These are phyloP conservation scores for Exophiala mesophila DNA, from an alignment of 2,329 filamentous ascomycete genomes.

Conservation along the genomic window DNA sequence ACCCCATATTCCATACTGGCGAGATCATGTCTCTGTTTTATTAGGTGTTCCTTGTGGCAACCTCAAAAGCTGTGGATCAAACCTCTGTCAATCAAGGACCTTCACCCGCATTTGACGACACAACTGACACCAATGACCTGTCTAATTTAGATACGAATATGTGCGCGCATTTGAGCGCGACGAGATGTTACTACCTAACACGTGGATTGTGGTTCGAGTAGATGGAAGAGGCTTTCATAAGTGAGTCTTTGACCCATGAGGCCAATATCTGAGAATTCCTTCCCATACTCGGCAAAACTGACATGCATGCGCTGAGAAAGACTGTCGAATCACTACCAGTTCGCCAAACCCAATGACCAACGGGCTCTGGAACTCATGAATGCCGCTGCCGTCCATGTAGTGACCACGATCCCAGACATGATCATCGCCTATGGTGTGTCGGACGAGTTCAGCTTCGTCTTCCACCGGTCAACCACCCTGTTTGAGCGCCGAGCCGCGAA, in stretches of 20 bases:
- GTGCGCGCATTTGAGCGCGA: slow-evolving; percentile 83
- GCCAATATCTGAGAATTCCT: neutral
- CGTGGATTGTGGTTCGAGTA: slow-evolving; percentile 91
- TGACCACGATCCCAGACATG: slow-evolving; percentile 78
- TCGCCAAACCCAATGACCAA: slow-evolving; percentile 87
- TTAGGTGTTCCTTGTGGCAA: no score
- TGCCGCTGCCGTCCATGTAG: slow-evolving; percentile 75
- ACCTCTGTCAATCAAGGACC: no score
- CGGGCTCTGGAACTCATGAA: slow-evolving; percentile 93
- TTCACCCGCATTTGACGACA: no score
- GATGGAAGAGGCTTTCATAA: slow-evolving; percentile 95
- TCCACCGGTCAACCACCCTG: slow-evolving; percentile 73
- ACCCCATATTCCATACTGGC: no score
- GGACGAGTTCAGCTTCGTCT: slow-evolving; percentile 92
- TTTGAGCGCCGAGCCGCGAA: slow-evolving; percentile 89
- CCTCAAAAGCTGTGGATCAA: no score
- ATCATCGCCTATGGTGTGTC: slow-evolving; percentile 87
- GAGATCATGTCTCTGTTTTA: no score
- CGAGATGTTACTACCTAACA: slow-evolving; percentile 77
- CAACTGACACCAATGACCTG: no score
- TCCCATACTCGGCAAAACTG: no score
- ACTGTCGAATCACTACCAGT: slow-evolving; percentile 75
- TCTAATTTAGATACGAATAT: slow-evolving; percentile 82
- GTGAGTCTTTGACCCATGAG: slow-evolving; percentile 52
- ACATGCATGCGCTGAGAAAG: no score